Conservation (phyloP, 805 yeast genomes). For the Yarrowia sp. region DNA sequence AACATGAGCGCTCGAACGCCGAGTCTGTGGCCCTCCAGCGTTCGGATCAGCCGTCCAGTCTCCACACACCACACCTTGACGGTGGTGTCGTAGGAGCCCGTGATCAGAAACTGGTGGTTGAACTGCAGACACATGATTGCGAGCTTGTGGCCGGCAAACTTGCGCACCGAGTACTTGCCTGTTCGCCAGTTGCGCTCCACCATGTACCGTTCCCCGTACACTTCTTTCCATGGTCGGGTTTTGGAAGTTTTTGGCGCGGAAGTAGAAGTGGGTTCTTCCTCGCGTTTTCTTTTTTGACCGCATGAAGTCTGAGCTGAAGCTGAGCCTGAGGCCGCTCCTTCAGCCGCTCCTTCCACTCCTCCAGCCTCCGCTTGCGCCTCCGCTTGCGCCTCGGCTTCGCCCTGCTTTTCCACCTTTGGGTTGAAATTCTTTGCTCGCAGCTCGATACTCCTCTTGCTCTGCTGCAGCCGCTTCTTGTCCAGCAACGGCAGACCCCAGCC, state of each 20-base stretch:
- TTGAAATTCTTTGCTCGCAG: conserved; percentile 44
- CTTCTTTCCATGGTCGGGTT: conserved; percentile 94
- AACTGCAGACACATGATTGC: conserved; percentile 90
- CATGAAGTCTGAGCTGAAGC: no score
- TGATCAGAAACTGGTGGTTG: conserved; percentile 77
- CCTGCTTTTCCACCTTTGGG: neutral
- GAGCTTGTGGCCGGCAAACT: conserved; percentile 81
- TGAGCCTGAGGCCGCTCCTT: no score
- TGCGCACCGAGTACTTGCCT: conserved; percentile 69
- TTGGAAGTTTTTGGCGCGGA: conserved; percentile 42
- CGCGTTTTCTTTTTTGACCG: conserved; percentile 10
- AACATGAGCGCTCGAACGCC: conserved; percentile 87
- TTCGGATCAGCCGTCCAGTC: conserved; percentile 75
- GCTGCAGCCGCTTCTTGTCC: conserved; percentile 67
- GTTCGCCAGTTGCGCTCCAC: conserved; percentile 96
- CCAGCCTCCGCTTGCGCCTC: no score
- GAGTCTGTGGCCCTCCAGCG: conserved; percentile 85
- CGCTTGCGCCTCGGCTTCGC: neutral
- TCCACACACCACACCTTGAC: conserved; percentile 92
- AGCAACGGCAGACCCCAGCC: conserved; percentile 98
- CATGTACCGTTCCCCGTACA: conserved; percentile 86
- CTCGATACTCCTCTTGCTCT: conserved; percentile 47
- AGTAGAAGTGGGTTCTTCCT: conserved; percentile 1
- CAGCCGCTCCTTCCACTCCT: no score
- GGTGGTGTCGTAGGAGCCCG: conserved; percentile 91